Percentiles rank a stretch among this genome's conserved stretches.
Conservation (phyloP, 176 grass and related monocot species). For the Triticum dicoccoides region DNA sequence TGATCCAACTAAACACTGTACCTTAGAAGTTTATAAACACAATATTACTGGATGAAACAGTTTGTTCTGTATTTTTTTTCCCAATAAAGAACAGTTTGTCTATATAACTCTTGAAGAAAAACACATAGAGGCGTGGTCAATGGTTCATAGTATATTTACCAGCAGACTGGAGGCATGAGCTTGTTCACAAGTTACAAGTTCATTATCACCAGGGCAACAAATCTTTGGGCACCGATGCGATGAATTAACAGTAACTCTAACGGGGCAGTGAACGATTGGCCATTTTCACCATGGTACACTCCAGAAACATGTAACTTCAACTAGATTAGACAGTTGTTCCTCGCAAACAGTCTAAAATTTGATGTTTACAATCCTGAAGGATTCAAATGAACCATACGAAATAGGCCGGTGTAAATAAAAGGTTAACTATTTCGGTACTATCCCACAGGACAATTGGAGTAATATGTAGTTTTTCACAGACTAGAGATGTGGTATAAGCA, state of each 20-base stretch:
- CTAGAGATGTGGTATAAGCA: neutral
- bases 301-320: neutral
- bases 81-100: neutral
- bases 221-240: neutral
- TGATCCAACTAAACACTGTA: neutral
- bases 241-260: neutral
- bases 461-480: neutral
- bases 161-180: neutral
- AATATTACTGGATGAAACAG: neutral
- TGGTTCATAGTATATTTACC: neutral
- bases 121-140: neutral
- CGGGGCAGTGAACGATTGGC: neutral
- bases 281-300: neutral
- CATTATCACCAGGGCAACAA: neutral
- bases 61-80: neutral
- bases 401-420: neutral
- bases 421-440: neutral
- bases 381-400: neutral
- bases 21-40: neutral
- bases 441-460: neutral
- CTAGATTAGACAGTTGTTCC: too few relatives aligned
- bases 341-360: neutral
- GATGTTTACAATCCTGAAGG: neutral
- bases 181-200: neutral
- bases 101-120: conserved; percentile 4